Conservation (phyloP, 1,284 basidiomycete genomes). For the Cryptococcus neoformans region DNA sequence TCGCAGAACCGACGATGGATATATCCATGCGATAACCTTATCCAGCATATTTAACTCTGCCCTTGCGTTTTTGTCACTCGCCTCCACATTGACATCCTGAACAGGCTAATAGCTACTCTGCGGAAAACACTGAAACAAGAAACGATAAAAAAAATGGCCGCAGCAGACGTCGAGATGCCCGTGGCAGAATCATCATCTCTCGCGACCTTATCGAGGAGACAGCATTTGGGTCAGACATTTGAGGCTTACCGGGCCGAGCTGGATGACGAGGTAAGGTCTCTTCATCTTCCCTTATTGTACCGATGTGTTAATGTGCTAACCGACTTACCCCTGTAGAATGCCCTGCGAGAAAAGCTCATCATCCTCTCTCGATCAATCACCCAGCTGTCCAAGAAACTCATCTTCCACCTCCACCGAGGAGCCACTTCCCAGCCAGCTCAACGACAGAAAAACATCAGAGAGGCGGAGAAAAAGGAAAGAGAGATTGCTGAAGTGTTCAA, state of each 20-base stretch:
- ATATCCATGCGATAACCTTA: no score
- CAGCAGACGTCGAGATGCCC: no score
- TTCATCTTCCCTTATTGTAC: not conserved
- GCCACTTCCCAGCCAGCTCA: constrained; percentile 41
- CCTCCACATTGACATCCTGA: no score
- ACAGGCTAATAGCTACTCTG: no score
- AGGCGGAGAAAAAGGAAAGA: constrained; percentile 64
- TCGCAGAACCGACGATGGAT: no score
- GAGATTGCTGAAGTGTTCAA: constrained; percentile 69
- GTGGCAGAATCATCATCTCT: no score
- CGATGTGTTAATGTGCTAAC: not conserved
- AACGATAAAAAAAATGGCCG: no score
- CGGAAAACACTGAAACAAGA: no score
- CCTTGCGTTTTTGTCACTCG: no score
- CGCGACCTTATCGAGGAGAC: constrained; percentile 9
- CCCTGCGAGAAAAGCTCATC: constrained; percentile 47
- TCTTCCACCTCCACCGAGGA: constrained; percentile 87
- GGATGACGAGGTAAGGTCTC: constrained; percentile 34
- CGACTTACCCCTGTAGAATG: constrained; percentile 32
- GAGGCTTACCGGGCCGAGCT: constrained; percentile 42
- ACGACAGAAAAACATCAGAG: constrained; percentile 42
- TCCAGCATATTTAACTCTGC: no score
- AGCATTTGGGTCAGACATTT: constrained; percentile 40
- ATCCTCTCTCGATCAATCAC: constrained; percentile 71
- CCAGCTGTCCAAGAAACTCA: constrained; percentile 88